These are phyloP conservation scores for Lactarius vividus DNA, from an alignment of 768 basidiomycete species.

Conservation along the genomic window DNA sequence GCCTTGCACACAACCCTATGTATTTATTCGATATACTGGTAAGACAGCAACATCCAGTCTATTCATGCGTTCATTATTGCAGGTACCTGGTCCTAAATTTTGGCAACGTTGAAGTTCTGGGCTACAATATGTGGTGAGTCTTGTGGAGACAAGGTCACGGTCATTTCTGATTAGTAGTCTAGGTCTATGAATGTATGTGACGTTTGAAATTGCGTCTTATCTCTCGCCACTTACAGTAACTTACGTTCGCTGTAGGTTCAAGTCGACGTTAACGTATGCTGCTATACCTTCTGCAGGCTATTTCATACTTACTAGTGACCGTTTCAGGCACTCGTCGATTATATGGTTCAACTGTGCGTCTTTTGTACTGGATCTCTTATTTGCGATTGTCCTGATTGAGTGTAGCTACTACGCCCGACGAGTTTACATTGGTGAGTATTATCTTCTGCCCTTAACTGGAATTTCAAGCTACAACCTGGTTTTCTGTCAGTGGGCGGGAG, in stretches of 20 bases:
- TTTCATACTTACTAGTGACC: not conserved
- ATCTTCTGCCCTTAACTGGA: not conserved
- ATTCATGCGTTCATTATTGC: not conserved
- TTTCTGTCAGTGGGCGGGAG: not conserved
- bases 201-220: not conserved
- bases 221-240: slow-evolving; percentile 17
- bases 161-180: not conserved
- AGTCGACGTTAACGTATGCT: not conserved
- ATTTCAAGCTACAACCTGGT: not conserved
- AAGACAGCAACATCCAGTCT: slow-evolving; percentile 15
- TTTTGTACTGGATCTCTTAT: not conserved
- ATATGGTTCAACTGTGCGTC: slow-evolving; percentile 7
- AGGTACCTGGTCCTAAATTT: slow-evolving; percentile 51
- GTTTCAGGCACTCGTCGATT: not conserved
- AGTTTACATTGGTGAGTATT: slow-evolving; percentile 3
- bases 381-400: slow-evolving; percentile 4
- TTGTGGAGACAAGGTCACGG: not conserved
- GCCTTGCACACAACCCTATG: slow-evolving; percentile 45
- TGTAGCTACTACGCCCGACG: slow-evolving; percentile 9
- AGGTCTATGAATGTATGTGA: slow-evolving; percentile 30
- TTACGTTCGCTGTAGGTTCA: not conserved
- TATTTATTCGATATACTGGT: slow-evolving; percentile 48
- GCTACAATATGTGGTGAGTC: slow-evolving; percentile 42
- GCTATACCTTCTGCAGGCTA: not conserved
- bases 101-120: slow-evolving; percentile 38